Conservation (phyloP, 345 rosid genomes). For the Camelina laxa region DNA sequence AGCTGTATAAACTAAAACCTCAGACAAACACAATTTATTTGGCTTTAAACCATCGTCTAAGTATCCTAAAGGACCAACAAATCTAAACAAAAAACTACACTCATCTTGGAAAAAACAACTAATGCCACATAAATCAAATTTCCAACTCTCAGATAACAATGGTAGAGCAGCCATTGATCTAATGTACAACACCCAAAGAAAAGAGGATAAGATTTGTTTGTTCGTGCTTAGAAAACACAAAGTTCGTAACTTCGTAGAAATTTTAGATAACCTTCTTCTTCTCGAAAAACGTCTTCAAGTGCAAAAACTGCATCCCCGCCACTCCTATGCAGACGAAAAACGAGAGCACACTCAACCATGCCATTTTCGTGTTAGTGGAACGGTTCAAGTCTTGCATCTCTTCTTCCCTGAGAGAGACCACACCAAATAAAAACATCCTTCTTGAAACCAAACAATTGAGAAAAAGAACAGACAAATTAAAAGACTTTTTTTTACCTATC, state of each 20-base stretch:
- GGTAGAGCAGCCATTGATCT: slow-evolving; percentile 23
- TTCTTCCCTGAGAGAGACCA: slow-evolving; percentile 63
- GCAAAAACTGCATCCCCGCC: slow-evolving; percentile 87
- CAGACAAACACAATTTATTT: neutral
- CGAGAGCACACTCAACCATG: slow-evolving; percentile 74
- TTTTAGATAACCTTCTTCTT: slow-evolving; percentile 86
- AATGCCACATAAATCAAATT: slow-evolving; percentile 3
- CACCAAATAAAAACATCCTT: slow-evolving; percentile 12
- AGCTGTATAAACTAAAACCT: slow-evolving; percentile 1
- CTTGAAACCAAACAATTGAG: neutral
- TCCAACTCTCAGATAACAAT: slow-evolving; percentile 19
- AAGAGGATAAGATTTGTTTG: slow-evolving; percentile 8
- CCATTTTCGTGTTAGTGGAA: slow-evolving; percentile 79
- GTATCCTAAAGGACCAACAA: slow-evolving; percentile 10
- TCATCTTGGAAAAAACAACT: neutral
- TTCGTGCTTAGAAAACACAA: neutral
- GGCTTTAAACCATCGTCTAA: slow-evolving; percentile 15
- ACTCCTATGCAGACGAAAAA: slow-evolving; percentile 78
- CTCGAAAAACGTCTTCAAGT: slow-evolving; percentile 91
- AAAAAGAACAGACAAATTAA: too few relatives aligned
- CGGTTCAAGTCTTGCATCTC: slow-evolving; percentile 88
- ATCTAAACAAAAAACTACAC: slow-evolving; percentile 18
- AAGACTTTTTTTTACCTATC: slow-evolving; percentile 32
- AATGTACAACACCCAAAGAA: slow-evolving; percentile 41
- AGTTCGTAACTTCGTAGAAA: neutral